Percentiles rank a stretch among this genome's conserved stretches.
These are phyloP conservation scores for Aspergillus uvarum DNA, from an alignment of 2,329 filamentous ascomycete species.

Conservation along the genomic window DNA sequence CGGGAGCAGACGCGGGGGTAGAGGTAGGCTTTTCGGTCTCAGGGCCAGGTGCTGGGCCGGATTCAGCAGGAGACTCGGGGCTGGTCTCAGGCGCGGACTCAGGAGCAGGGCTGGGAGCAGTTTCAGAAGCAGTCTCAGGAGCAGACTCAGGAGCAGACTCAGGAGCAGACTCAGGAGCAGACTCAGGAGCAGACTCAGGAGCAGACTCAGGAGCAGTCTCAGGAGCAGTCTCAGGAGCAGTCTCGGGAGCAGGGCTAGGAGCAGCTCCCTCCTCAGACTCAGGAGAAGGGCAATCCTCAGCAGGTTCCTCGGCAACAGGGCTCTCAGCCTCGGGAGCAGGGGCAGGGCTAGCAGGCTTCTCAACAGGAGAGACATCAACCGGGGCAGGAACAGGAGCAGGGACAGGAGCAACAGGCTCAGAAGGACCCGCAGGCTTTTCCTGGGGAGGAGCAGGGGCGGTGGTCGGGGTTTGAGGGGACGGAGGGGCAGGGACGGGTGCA, in stretches of 20 bases:
- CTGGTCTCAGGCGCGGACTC: background rate
- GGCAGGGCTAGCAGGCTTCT: background rate
- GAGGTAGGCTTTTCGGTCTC: background rate
- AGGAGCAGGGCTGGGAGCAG: too few relatives aligned
- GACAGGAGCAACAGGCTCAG: background rate
- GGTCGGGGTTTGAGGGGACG: background rate
- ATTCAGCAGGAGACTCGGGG: background rate
- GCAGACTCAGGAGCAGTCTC: slow-evolving; percentile 8
- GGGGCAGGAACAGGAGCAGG: background rate
- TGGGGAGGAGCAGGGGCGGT: slow-evolving; percentile 5
- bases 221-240: background rate
- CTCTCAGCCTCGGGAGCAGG: background rate
- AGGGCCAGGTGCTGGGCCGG: background rate
- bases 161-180: background rate
- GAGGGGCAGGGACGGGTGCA: background rate
- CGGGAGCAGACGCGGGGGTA: background rate
- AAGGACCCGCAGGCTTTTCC: background rate
- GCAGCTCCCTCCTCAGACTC: background rate
- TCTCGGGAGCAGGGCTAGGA: background rate
- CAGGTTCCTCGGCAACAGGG: background rate
- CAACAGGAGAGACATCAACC: background rate
- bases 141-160: background rate
- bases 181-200: background rate
- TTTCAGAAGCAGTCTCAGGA: background rate
- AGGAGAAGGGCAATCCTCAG: background rate